Evolutionary conservation across 768 basidiomycete species (phyloP), one percentile per base, ranked within the genome.

Genomic region (Kwoniella heveanensis): DNA sequence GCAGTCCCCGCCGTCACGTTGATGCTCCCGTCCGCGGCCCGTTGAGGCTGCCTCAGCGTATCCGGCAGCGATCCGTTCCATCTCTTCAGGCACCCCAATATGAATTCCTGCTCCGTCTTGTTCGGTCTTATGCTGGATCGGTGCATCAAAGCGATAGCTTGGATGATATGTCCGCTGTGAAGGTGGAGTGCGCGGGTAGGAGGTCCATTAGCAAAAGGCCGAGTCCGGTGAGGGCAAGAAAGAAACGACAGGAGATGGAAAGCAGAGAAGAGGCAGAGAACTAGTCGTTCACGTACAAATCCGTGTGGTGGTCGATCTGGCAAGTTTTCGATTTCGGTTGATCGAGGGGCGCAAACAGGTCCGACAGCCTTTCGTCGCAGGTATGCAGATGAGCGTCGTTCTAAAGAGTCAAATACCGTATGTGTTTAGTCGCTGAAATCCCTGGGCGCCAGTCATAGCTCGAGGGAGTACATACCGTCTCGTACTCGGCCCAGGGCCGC

Each of bases 401-500:
- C 62, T 63, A 25, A 5, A 44, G 15, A n/a, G n/a, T n/a, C n/a
- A n/a, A n/a, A n/a, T n/a, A n/a, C n/a, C n/a, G n/a, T n/a, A n/a
- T n/a, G n/a, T n/a, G n/a, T n/a, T n/a, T n/a, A n/a, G n/a, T n/a
- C n/a, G n/a, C n/a, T n/a, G n/a, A n/a, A n/a, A n/a, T n/a, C n/a
- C n/a, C n/a, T n/a, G n/a, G n/a, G n/a, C n/a, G n/a, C n/a, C n/a
- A n/a, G n/a, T n/a, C n/a, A n/a, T n/a, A n/a, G n/a, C n/a, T n/a
- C n/a, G n/a, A n/a, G n/a, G n/a, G n/a, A n/a, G n/a, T 2, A 57
- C 67, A 48, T 55, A 65, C 67, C 27, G 51, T 44, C 32, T 66
- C 64, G 37, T 69, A 69, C 37, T 69, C 68, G 4, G 53, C 36
- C 68, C 68, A 69, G 15, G 61, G 32, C 2, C 68, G 55, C 0